Evolutionary conservation across 2,329 filamentous ascomycete genomes (phyloP), one percentile per base, ranked within the genome.

Genomic region (Sporothrix pallida): DNA sequence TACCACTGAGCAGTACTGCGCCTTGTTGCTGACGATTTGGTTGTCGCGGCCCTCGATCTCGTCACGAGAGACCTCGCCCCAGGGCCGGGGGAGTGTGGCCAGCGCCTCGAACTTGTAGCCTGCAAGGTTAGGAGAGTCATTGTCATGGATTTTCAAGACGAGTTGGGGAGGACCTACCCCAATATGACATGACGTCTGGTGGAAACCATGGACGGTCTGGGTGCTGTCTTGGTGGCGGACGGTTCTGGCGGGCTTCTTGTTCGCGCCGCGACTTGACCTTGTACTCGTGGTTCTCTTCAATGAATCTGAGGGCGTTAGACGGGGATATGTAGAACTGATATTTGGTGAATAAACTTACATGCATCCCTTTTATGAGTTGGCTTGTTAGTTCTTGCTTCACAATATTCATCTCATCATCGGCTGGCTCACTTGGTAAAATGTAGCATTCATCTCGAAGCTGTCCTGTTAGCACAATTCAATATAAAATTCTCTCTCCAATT

Each of bases 81-180:
- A 98, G 0, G 91, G 88, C 2, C 86, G 83, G 2, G 93, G 91
- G 3, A 98, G 83, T 1, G 96, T 91, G 7, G 91, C 90, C 1
- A 99, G 83, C 0, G 93, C 92, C 82, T 99, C 96, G 79, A 99
- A 99, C 81, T 99, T 99, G 84, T 99, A 99, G 50, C 95, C 93
- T 95, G 76, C 93, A 95, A 76, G 0, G 44, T 23, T 44, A 37
- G 31, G 26, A 69, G 62, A 6, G 31, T 44, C 15, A 48, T 9
- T 46, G 44, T 48, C 10, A 48, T 48, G 46, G 26, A 13, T 13
- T 1, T 72, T 6, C 15, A 58, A 6, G 10, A 23, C n/a, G n/a
- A n/a, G n/a, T n/a, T n/a, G n/a, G n/a, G 13, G 26, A 12, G 5
- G 17, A 7, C n/a, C 75, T 83, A 94, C 93, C 95, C 95, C 95